Percentiles rank a stretch among this genome's conserved stretches.
These are phyloP conservation scores for Graphilbum sp. DNA, from an alignment of 2,329 filamentous ascomycete genomes.

Conservation along the genomic window DNA sequence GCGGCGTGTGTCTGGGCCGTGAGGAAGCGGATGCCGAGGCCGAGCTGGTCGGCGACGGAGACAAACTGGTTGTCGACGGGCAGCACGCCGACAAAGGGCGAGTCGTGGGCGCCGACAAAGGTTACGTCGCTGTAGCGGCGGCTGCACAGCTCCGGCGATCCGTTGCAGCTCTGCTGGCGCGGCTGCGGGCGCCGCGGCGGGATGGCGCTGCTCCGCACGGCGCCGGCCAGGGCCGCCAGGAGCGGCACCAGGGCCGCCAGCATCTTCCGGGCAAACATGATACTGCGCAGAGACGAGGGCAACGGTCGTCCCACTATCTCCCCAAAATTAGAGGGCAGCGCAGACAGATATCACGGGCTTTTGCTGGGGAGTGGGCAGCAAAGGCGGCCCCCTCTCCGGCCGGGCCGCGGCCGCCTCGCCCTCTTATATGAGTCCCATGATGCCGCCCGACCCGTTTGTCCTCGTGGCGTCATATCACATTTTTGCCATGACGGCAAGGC, in stretches of 20 bases:
- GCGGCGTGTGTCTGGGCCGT: constrained; percentile 46
- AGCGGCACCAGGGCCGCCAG: not conserved
- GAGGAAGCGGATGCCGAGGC: constrained; percentile 46
- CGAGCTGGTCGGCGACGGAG: constrained; percentile 38
- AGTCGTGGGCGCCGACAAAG: constrained; percentile 49
- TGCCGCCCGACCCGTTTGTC: too few relatives aligned
- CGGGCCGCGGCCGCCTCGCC: too few relatives aligned
- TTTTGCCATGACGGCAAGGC: too few relatives aligned
- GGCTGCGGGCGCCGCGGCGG: not conserved
- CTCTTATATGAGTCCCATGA: too few relatives aligned
- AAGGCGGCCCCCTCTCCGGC: too few relatives aligned
- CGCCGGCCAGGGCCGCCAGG: not conserved
- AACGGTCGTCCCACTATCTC: too few relatives aligned
- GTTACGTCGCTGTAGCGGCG: constrained; percentile 42
- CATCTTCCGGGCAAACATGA: not conserved
- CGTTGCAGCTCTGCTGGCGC: constrained; percentile 33
- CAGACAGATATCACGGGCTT: too few relatives aligned
- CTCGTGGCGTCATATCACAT: too few relatives aligned
- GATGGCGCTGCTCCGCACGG: not conserved
- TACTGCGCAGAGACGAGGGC: too few relatives aligned
- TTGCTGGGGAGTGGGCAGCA: too few relatives aligned
- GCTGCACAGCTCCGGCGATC: constrained; percentile 35
- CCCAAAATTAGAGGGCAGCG: too few relatives aligned
- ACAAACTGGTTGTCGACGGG: constrained; percentile 44
- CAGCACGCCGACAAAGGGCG: constrained; percentile 41